A percentile compares a stretch with the other conserved stretches of the same genome.
These are phyloP conservation scores for Myriangium duriaei DNA, from an alignment of 2,329 filamentous ascomycete species.

Conservation along the genomic window DNA sequence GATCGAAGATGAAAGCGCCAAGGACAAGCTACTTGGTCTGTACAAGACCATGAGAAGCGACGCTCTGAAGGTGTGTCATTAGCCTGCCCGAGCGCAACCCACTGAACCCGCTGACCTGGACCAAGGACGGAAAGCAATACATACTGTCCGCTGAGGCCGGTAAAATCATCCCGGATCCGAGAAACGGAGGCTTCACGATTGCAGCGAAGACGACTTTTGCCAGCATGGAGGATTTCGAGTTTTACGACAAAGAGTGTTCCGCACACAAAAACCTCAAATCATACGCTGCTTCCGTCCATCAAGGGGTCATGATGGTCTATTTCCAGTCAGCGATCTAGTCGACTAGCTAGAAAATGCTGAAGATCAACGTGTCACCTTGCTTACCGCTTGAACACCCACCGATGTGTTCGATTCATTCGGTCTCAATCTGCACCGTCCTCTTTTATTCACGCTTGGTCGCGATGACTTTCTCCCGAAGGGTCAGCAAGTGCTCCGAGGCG, in stretches of 20 bases:
- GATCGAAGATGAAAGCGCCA: slow-evolving; percentile 34
- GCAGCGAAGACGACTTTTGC: slow-evolving; percentile 52
- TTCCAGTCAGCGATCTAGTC: slow-evolving; percentile 6
- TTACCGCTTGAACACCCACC: too few relatives aligned
- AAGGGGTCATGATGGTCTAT: slow-evolving; percentile 6
- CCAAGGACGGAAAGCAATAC: slow-evolving; percentile 58
- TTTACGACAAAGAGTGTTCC: slow-evolving; percentile 50
- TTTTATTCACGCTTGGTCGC: too few relatives aligned
- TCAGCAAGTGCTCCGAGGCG: too few relatives aligned
- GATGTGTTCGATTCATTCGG: too few relatives aligned
- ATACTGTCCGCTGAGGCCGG: slow-evolving; percentile 49
- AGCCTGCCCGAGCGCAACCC: too few relatives aligned
- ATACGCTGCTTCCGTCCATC: slow-evolving; percentile 5
- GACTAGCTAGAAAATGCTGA: too few relatives aligned
- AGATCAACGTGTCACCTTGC: too few relatives aligned
- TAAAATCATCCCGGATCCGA: slow-evolving; percentile 42
- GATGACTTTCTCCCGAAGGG: too few relatives aligned
- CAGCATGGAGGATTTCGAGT: slow-evolving; percentile 54
- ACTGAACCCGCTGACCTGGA: not conserved
- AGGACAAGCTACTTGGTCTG: slow-evolving; percentile 30
- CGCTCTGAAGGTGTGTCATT: slow-evolving; percentile 29
- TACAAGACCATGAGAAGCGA: slow-evolving; percentile 32
- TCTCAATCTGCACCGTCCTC: too few relatives aligned
- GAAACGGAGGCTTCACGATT: slow-evolving; percentile 54
- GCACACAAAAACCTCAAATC: slow-evolving; percentile 39